A percentile compares a stretch with the other conserved stretches of the same genome.
phyloP scores from a whole-genome alignment of 192 early-diverging fungal species.

The Entomortierella lignicola region DNA sequence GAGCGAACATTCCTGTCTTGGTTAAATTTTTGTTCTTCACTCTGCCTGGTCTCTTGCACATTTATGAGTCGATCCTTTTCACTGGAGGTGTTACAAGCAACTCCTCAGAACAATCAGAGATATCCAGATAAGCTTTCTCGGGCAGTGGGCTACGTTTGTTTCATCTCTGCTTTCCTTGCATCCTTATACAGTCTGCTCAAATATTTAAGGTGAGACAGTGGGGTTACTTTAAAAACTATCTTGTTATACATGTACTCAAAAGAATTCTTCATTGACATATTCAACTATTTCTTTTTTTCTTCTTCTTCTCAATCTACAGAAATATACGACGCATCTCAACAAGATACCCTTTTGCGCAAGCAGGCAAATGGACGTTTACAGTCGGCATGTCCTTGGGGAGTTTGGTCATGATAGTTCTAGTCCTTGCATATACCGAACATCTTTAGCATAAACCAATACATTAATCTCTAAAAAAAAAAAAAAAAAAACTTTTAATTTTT shows the following conservation, averaged over 20 bases:
- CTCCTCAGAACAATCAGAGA: neutral
- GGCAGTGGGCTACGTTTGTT: slow-evolving; percentile 35
- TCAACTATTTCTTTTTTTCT: neutral
- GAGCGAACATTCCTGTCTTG: slow-evolving; percentile 44
- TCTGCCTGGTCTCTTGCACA: slow-evolving; percentile 40
- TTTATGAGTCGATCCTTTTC: slow-evolving; percentile 26
- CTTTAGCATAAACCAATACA: neutral
- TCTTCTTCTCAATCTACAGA: slow-evolving; percentile 3
- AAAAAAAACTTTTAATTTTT: neutral
- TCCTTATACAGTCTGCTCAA: slow-evolving; percentile 28
- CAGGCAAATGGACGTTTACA: slow-evolving; percentile 47
- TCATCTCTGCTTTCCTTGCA: slow-evolving; percentile 18
- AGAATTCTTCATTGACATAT: neutral
- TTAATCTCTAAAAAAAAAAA: neutral
- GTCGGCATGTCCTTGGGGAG: slow-evolving; percentile 40
- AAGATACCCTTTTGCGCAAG: slow-evolving; percentile 43
- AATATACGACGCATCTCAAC: slow-evolving; percentile 51
- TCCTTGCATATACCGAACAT: slow-evolving; percentile 25
- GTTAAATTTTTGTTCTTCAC: slow-evolving; percentile 21
- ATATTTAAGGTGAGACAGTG: slow-evolving; percentile 35
- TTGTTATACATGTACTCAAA: too few species aligned
- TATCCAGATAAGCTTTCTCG: slow-evolving; percentile 14
- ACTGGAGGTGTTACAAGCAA: slow-evolving; percentile 10
- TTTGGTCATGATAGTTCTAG: slow-evolving; percentile 30
- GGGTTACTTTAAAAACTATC: too few species aligned